Percentiles rank a stretch among this genome's conserved stretches.
phyloP scores from a whole-genome alignment of 1,284 basidiomycete genomes.

The Flammula alnicola region DNA sequence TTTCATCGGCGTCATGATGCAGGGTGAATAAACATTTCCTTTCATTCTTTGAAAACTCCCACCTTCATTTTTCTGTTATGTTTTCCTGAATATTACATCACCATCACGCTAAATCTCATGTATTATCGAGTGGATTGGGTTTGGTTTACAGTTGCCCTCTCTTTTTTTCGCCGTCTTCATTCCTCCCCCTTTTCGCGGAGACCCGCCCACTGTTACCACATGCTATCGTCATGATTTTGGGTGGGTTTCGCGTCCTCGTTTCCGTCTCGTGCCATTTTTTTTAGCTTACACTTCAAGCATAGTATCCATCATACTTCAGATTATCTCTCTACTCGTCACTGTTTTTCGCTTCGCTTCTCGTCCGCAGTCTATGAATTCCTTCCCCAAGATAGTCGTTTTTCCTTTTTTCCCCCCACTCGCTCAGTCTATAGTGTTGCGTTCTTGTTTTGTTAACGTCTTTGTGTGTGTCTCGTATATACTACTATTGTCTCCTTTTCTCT shows the following conservation, averaged over 20 bases:
- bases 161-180: constrained; percentile 15
- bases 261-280: constrained; percentile 5
- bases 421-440: constrained; percentile 23
- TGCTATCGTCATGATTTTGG: background rate
- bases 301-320: constrained; percentile 5
- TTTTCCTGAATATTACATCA: constrained; percentile 24
- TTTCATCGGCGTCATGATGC: background rate
- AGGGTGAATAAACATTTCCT: background rate
- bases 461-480: constrained; percentile 11
- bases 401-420: constrained; percentile 10
- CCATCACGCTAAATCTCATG: constrained; percentile 33
- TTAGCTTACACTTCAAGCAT: constrained; percentile 8
- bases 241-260: no score
- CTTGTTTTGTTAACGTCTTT: constrained; percentile 19
- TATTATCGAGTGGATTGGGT: constrained; percentile 28
- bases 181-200: background rate
- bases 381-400: constrained; percentile 12
- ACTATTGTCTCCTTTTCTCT: no score
- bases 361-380: constrained; percentile 13
- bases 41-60: constrained; percentile 3
- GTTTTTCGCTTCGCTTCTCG: constrained; percentile 13
- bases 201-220: background rate
- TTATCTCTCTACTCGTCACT: constrained; percentile 9
- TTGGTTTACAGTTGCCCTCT: constrained; percentile 10
- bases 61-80: constrained; percentile 12